Evolutionary conservation across 106 monocot genomes (phyloP).

Genomic region (Posidonia australis): DNA sequence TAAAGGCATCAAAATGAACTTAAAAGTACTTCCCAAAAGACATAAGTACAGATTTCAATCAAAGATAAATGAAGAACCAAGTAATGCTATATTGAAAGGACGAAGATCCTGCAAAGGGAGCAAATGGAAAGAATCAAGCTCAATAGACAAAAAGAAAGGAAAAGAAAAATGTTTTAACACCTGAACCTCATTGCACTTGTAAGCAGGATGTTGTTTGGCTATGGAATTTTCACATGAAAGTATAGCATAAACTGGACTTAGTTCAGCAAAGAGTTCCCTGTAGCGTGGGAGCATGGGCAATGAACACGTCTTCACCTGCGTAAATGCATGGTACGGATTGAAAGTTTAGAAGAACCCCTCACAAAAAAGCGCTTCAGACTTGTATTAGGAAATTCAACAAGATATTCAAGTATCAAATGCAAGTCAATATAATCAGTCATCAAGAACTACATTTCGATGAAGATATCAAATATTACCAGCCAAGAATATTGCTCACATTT

Average conservation of each 20-base stretch:
- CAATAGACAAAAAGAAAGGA: background rate
- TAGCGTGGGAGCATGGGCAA: slow-evolving; percentile 76
- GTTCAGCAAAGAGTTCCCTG: slow-evolving; percentile 64
- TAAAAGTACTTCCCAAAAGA: too few relatives aligned
- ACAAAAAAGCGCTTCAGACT: too few relatives aligned
- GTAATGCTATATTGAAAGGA: too few relatives aligned
- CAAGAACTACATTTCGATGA: too few relatives aligned
- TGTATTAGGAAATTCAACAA: too few relatives aligned
- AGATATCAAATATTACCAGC: too few relatives aligned
- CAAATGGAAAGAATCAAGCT: background rate
- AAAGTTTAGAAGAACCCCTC: background rate
- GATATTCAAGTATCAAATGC: too few relatives aligned
- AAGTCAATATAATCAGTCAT: too few relatives aligned
- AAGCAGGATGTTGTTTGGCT: slow-evolving; percentile 69
- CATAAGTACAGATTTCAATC: too few relatives aligned
- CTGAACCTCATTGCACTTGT: slow-evolving; percentile 96
- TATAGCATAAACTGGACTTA: slow-evolving; percentile 68
- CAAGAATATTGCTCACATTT: too few relatives aligned
- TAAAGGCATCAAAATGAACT: too few relatives aligned
- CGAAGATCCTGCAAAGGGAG: background rate
- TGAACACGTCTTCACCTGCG: slow-evolving; percentile 71
- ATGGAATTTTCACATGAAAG: slow-evolving; percentile 53
- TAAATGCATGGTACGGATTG: background rate
- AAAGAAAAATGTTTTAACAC: slow-evolving; percentile 17
- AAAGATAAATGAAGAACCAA: too few relatives aligned